Percentiles rank a stretch among this genome's conserved stretches.
Evolutionary conservation across 176 grass and related monocot species (phyloP).

Genomic region (Aechmea fasciata): DNA sequence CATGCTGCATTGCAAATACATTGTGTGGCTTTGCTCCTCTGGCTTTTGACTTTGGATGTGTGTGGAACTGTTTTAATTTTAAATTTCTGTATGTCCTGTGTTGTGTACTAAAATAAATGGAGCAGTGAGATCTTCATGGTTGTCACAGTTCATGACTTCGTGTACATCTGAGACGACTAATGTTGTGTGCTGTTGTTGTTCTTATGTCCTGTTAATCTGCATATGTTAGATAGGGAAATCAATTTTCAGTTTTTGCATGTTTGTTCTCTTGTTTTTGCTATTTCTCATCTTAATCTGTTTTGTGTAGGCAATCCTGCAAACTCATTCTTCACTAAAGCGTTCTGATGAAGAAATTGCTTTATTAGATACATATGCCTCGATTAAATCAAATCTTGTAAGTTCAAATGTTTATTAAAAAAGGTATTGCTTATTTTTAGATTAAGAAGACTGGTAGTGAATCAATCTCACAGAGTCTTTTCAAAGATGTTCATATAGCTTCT

Average conservation of each 20-base stretch:
- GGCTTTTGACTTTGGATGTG: no score
- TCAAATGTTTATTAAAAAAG: constrained; percentile 16
- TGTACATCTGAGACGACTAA: neutral
- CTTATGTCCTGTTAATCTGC: neutral
- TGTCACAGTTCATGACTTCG: neutral
- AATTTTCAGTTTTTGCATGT: neutral
- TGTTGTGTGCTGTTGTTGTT: neutral
- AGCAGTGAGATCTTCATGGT: no score
- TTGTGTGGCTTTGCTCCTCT: no score
- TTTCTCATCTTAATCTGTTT: constrained; percentile 13
- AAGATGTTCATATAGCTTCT: no score
- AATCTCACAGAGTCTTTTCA: neutral
- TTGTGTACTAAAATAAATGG: no score
- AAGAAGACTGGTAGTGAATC: neutral
- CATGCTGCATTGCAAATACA: no score
- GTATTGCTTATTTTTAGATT: neutral
- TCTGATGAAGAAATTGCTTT: constrained; percentile 82
- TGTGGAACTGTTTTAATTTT: no score
- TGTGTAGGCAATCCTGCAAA: constrained; percentile 77
- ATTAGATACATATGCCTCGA: constrained; percentile 68
- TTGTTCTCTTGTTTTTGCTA: neutral
- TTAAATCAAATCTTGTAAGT: constrained; percentile 86
- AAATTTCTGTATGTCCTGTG: no score
- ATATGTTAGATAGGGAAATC: neutral
- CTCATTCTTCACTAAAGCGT: constrained; percentile 61